Evolutionary conservation across 2,329 filamentous ascomycete species (phyloP).

Genomic region (Claviceps quebecensis): DNA sequence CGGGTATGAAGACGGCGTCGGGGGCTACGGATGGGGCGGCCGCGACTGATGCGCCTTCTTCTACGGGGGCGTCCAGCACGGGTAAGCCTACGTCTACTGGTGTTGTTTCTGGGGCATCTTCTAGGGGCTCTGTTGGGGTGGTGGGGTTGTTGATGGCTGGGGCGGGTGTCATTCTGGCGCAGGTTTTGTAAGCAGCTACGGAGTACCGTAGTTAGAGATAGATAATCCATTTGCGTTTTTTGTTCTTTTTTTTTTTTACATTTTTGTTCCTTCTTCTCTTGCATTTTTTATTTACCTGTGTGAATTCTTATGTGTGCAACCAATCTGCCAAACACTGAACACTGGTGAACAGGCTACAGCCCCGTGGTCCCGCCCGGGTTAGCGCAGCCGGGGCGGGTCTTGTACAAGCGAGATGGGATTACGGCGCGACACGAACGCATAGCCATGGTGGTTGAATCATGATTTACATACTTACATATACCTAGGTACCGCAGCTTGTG

Average conservation of each 20-base stretch:
- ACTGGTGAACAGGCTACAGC: no score
- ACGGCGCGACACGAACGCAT: no score
- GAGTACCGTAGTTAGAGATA: neutral
- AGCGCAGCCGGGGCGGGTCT: no score
- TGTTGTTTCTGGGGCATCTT: slow-evolving; percentile 13
- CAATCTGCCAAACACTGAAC: no score
- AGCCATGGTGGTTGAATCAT: no score
- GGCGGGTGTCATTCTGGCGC: slow-evolving; percentile 15
- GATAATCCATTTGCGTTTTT: neutral
- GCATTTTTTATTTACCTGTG: neutral
- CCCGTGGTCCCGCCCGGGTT: no score
- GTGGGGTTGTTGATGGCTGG: slow-evolving; percentile 16
- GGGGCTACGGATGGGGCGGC: slow-evolving; percentile 5
- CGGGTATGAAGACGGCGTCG: slow-evolving; percentile 10
- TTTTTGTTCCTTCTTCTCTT: neutral
- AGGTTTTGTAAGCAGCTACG: slow-evolving; percentile 10
- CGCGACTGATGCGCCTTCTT: neutral
- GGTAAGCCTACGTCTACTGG: neutral
- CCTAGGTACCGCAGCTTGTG: no score
- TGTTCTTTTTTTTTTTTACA: neutral
- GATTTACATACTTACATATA: no score
- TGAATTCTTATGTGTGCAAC: no score
- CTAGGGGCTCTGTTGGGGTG: slow-evolving; percentile 12
- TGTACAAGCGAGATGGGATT: no score
- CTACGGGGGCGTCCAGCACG: neutral